Percentiles rank a stretch among this genome's conserved stretches.
Evolutionary conservation across 768 basidiomycete genomes (phyloP).

Genomic region (Naganishia randhawae): DNA sequence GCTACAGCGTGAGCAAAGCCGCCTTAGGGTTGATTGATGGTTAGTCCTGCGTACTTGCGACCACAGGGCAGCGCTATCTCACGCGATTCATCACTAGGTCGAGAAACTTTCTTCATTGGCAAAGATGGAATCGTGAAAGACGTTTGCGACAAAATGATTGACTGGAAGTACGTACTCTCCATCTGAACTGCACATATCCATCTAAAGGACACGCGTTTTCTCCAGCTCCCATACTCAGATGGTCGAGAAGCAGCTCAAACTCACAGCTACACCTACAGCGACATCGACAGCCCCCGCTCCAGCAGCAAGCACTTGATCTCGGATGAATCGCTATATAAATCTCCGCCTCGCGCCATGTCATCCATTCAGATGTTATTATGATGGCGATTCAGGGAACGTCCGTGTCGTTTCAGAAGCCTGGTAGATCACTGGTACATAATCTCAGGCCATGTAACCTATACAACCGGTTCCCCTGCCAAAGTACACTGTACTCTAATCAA

Average conservation of each 20-base stretch:
- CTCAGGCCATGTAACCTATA: too few relatives aligned
- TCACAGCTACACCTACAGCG: slow-evolving; percentile 14
- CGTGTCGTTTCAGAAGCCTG: neutral
- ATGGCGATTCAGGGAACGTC: too few relatives aligned
- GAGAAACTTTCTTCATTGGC: slow-evolving; percentile 75
- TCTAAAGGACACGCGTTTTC: neutral
- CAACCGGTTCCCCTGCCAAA: too few relatives aligned
- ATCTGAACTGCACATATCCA: neutral
- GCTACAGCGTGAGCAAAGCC: slow-evolving; percentile 65
- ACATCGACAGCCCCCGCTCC: slow-evolving; percentile 3
- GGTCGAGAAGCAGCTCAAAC: slow-evolving; percentile 20
- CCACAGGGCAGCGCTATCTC: slow-evolving; percentile 39
- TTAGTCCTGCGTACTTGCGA: slow-evolving; percentile 26
- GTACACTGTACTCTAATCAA: too few relatives aligned
- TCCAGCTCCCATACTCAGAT: slow-evolving; percentile 20
- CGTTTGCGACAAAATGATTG: slow-evolving; percentile 40
- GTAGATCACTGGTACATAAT: too few relatives aligned
- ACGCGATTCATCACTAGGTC: slow-evolving; percentile 39
- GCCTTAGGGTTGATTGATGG: slow-evolving; percentile 63
- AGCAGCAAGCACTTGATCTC: neutral
- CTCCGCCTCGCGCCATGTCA: too few relatives aligned
- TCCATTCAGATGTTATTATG: neutral
- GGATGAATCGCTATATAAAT: too few relatives aligned
- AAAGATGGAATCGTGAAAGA: slow-evolving; percentile 65
- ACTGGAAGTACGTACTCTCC: slow-evolving; percentile 12